Conservation (phyloP, 768 basidiomycete species). For the Peribolospora kevripleyi region DNA sequence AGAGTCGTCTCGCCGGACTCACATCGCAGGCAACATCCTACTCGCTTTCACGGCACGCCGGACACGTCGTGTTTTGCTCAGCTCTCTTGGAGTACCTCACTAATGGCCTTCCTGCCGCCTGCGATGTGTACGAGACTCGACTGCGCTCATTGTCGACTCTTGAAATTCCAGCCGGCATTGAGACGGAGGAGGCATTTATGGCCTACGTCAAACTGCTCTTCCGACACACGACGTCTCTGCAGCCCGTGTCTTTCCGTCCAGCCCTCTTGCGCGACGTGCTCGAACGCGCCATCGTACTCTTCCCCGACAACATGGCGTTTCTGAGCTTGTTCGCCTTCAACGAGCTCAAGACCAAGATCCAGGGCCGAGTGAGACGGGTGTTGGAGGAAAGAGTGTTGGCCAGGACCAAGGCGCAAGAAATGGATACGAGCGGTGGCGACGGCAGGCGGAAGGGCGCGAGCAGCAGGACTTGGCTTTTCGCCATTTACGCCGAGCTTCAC, state of each 20-base stretch:
- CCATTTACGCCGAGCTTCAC: conserved; percentile 14
- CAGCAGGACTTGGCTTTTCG: conserved; percentile 14
- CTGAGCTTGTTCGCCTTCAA: conserved; percentile 18
- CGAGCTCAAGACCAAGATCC: conserved; percentile 17
- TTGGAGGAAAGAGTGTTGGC: conserved; percentile 12
- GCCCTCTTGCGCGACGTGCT: conserved; percentile 14
- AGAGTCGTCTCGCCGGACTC: neutral
- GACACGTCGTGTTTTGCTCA: conserved; percentile 7
- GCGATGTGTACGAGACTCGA: conserved; percentile 10
- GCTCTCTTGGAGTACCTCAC: conserved; percentile 14
- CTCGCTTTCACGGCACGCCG: neutral
- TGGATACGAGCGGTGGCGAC: conserved; percentile 9
- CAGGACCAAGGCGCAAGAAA: neutral
- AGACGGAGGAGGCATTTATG: conserved; percentile 17
- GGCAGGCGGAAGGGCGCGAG: conserved; percentile 6
- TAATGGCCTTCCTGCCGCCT: conserved; percentile 12
- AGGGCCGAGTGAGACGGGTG: conserved; percentile 19
- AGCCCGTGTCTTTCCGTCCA: conserved; percentile 12
- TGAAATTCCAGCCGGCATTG: neutral
- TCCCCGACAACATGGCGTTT: conserved; percentile 22
- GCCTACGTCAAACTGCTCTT: conserved; percentile 16
- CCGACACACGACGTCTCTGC: conserved; percentile 9
- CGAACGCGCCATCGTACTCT: conserved; percentile 17
- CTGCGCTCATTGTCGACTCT: conserved; percentile 7
- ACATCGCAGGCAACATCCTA: conserved; percentile 4